Conservation (phyloP, 805 yeast genomes). For the Lipomyces lipofer region DNA sequence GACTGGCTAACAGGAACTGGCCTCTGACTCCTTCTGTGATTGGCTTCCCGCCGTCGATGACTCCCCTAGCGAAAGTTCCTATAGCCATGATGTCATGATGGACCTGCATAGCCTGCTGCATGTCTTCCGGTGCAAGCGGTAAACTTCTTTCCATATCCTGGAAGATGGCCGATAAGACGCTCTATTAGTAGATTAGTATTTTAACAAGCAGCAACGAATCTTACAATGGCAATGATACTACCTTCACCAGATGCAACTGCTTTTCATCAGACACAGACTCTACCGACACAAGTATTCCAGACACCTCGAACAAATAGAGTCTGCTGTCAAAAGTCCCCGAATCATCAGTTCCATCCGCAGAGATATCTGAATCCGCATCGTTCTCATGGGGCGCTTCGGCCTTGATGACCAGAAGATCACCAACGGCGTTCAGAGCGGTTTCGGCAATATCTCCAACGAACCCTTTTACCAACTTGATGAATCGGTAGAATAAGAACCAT, state of each 20-base stretch:
- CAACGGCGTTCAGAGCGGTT: slow-evolving; percentile 60
- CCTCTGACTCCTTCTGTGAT: slow-evolving; percentile 42
- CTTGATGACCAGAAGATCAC: slow-evolving; percentile 60
- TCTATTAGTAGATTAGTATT: slow-evolving; percentile 47
- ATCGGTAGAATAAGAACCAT: slow-evolving; percentile 87
- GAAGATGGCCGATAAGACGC: slow-evolving; percentile 73
- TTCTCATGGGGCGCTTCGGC: slow-evolving; percentile 48
- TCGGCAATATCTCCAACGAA: slow-evolving; percentile 55
- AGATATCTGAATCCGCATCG: slow-evolving; percentile 46
- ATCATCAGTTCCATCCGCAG: slow-evolving; percentile 51
- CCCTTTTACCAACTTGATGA: slow-evolving; percentile 75
- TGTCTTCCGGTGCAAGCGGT: slow-evolving; percentile 43
- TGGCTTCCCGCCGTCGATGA: slow-evolving; percentile 49
- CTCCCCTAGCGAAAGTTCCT: slow-evolving; percentile 87
- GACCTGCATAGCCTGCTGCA: slow-evolving; percentile 62
- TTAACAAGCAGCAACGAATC: neutral
- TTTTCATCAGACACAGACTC: slow-evolving; percentile 47
- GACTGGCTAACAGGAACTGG: slow-evolving; percentile 68
- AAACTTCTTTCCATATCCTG: slow-evolving; percentile 68
- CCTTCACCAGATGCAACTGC: slow-evolving; percentile 39
- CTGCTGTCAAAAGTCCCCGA: slow-evolving; percentile 72
- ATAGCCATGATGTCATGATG: slow-evolving; percentile 87
- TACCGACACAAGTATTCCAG: slow-evolving; percentile 68
- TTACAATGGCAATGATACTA: slow-evolving; percentile 32
- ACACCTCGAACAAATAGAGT: slow-evolving; percentile 78